These are phyloP conservation scores for Talaromyces trachyspermus DNA, from an alignment of 495 filamentous ascomycete genomes.

Conservation along the genomic window DNA sequence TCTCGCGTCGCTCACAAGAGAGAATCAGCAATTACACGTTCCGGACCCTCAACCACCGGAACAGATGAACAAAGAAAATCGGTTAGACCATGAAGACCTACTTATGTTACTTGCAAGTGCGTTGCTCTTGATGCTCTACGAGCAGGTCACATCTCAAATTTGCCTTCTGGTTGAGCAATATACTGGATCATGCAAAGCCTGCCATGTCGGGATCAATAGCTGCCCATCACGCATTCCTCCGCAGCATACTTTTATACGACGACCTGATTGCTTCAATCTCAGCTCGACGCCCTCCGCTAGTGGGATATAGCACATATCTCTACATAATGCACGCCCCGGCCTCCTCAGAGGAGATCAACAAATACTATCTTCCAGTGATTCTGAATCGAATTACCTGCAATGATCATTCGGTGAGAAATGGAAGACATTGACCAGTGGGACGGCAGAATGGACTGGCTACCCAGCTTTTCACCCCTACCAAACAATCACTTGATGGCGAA, in stretches of 20 bases:
- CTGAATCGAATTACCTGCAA: conserved; percentile 4
- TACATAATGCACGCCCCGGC: neutral
- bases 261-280: conserved; percentile 6
- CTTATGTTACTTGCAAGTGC: conserved; percentile 1
- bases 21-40: too few relatives aligned
- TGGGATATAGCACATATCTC: neutral
- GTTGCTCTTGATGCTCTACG: conserved; percentile 6
- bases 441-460: conserved; percentile 7
- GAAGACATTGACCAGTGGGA: conserved; percentile 7
- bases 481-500: neutral
- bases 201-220: neutral
- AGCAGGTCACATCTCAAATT: conserved; percentile 9
- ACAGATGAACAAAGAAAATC: too few relatives aligned
- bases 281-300: neutral
- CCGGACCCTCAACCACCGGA: too few relatives aligned
- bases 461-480: neutral
- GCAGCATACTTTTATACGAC: conserved; percentile 7
- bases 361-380: conserved; percentile 4
- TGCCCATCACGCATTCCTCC: neutral
- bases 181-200: neutral
- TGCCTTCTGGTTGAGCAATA: neutral
- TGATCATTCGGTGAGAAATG: neutral
- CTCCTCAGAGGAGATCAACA: neutral
- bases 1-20: neutral
- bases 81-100: neutral